These are phyloP conservation scores for Styphnolobium japonicum DNA, from an alignment of 306 rosid genomes.

Conservation along the genomic window DNA sequence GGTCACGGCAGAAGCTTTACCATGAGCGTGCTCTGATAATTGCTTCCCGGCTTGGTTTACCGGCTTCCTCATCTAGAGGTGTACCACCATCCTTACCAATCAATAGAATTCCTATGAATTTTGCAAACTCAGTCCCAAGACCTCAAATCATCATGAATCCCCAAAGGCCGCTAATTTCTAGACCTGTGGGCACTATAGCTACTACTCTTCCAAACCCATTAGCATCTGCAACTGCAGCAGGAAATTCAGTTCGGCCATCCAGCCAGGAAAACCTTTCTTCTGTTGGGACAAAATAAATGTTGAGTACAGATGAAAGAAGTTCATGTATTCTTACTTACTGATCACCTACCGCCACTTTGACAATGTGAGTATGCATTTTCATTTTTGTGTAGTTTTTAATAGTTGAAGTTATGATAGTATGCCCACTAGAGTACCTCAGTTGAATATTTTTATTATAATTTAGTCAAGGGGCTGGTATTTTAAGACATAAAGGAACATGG, in stretches of 20 bases:
- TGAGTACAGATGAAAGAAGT: neutral
- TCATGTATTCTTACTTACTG: conserved; percentile 16
- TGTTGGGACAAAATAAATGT: conserved; percentile 40
- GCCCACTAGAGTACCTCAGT: neutral
- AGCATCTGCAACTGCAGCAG: conserved; percentile 38
- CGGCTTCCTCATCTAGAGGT: conserved; percentile 54
- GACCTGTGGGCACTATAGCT: conserved; percentile 43
- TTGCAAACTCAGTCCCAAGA: conserved; percentile 57
- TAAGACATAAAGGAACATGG: neutral
- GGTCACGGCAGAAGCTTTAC: conserved; percentile 78
- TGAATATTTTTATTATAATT: neutral
- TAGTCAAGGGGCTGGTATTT: neutral
- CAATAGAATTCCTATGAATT: conserved; percentile 50
- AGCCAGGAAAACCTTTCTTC: conserved; percentile 50
- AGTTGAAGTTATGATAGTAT: neutral
- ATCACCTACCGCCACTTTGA: conserved; percentile 3
- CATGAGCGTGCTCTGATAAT: conserved; percentile 74
- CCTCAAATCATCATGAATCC: conserved; percentile 44
- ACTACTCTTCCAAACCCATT: conserved; percentile 37
- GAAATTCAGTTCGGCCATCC: conserved; percentile 48
- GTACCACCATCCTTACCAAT: conserved; percentile 46
- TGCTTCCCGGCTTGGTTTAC: conserved; percentile 65
- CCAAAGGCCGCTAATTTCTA: conserved; percentile 56
- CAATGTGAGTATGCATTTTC: conserved; percentile 27
- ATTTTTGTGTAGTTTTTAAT: neutral